Conservation (phyloP, 352 stramenopile genomes). For the Globisporangium radiosum region DNA sequence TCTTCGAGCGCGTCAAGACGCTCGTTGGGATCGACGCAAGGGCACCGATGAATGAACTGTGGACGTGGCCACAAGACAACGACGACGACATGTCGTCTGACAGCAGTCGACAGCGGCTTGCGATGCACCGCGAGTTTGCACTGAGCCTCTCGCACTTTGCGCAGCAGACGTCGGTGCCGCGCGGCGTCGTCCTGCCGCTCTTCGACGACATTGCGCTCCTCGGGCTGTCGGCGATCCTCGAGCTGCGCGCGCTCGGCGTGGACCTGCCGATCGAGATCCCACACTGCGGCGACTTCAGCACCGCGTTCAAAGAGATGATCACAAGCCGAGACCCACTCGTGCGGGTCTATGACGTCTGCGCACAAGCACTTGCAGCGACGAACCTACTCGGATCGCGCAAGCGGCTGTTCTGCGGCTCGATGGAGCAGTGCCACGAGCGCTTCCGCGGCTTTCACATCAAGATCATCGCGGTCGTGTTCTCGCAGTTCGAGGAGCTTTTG, state of each 20-base stretch:
- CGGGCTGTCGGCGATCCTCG: slow-evolving; percentile 55
- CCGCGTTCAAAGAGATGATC: slow-evolving; percentile 25
- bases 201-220: slow-evolving; percentile 56
- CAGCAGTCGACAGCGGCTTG: not conserved
- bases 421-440: slow-evolving; percentile 31
- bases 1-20: slow-evolving; percentile 7
- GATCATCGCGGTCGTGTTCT: slow-evolving; percentile 54
- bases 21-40: not conserved
- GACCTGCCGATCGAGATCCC: slow-evolving; percentile 60
- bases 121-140: slow-evolving; percentile 12
- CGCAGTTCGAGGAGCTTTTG: slow-evolving; percentile 66
- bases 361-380: slow-evolving; percentile 22
- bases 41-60: not conserved
- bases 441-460: slow-evolving; percentile 67
- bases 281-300: slow-evolving; percentile 57
- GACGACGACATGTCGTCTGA: not conserved
- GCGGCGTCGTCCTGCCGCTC: slow-evolving; percentile 56
- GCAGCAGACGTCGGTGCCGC: slow-evolving; percentile 22
- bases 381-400: slow-evolving; percentile 18
- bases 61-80: not conserved
- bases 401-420: slow-evolving; percentile 44
- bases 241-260: slow-evolving; percentile 44
- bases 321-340: slow-evolving; percentile 33
- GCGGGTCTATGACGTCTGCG: slow-evolving; percentile 62
- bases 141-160: slow-evolving; percentile 10